Conservation (phyloP, 257 asterid genomes). For the Nemophila menziesii region DNA sequence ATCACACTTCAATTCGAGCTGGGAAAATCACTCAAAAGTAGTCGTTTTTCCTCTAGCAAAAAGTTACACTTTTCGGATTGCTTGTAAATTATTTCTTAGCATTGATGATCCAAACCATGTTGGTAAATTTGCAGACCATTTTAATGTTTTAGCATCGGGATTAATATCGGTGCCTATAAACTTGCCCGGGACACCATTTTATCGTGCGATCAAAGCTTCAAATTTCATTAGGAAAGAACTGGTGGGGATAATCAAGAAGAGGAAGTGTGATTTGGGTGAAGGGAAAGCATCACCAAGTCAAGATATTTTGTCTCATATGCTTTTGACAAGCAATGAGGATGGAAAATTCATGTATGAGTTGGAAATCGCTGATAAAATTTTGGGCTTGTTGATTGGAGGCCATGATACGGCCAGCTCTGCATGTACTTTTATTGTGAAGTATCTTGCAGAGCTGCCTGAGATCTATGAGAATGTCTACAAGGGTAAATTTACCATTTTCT, state of each 20-base stretch:
- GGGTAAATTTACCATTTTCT: slow-evolving; percentile 16
- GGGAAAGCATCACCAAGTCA: slow-evolving; percentile 32
- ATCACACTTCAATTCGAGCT: slow-evolving; percentile 26
- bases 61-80: slow-evolving; percentile 46
- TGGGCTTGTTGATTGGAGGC: slow-evolving; percentile 51
- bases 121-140: slow-evolving; percentile 32
- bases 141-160: slow-evolving; percentile 39
- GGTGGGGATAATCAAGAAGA: slow-evolving; percentile 27
- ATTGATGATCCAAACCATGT: slow-evolving; percentile 41
- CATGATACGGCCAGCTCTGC: slow-evolving; percentile 60
- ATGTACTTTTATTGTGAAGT: slow-evolving; percentile 43
- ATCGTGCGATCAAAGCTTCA: slow-evolving; percentile 39
- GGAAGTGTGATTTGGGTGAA: slow-evolving; percentile 33
- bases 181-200: slow-evolving; percentile 44
- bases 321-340: slow-evolving; percentile 33
- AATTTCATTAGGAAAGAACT: slow-evolving; percentile 32
- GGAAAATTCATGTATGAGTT: slow-evolving; percentile 44
- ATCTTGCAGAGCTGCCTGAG: slow-evolving; percentile 49
- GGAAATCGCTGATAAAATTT: slow-evolving; percentile 46
- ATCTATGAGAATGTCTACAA: slow-evolving; percentile 40
- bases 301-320: slow-evolving; percentile 60
- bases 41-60: slow-evolving; percentile 33
- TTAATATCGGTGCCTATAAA: slow-evolving; percentile 40
- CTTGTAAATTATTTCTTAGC: slow-evolving; percentile 36
- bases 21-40: slow-evolving; percentile 38